phyloP scores from a whole-genome alignment of 1,139 yeast genomes.

The Sporopachydermia cereana region DNA sequence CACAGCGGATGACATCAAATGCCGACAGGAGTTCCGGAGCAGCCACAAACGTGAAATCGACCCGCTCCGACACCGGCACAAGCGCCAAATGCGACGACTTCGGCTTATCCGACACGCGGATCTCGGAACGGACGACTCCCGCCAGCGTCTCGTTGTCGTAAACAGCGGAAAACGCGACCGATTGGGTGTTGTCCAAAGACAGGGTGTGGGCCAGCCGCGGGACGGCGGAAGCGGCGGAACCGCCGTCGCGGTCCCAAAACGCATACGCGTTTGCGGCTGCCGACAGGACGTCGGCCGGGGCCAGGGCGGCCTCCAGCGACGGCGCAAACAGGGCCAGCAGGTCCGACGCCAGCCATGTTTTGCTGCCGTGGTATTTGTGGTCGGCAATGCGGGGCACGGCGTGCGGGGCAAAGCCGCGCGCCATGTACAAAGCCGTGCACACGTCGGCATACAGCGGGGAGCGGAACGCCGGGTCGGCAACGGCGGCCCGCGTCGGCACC shows the following conservation, averaged over 20 bases:
- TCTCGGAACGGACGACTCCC: constrained; percentile 73
- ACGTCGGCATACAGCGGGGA: constrained; percentile 51
- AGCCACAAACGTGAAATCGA: constrained; percentile 56
- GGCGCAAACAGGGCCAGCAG: constrained; percentile 17
- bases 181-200: constrained; percentile 49
- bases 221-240: constrained; percentile 43
- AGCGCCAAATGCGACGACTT: constrained; percentile 19
- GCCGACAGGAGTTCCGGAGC: constrained; percentile 39
- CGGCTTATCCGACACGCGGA: constrained; percentile 30
- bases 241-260: constrained; percentile 61
- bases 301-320: constrained; percentile 11
- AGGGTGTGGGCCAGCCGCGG: constrained; percentile 60
- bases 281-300: constrained; percentile 11
- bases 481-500: constrained; percentile 25
- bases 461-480: constrained; percentile 20
- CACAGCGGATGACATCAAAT: constrained; percentile 51
- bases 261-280: constrained; percentile 29
- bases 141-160: constrained; percentile 64
- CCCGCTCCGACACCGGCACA: constrained; percentile 36
- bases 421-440: constrained; percentile 56
- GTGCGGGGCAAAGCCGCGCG: constrained; percentile 16
- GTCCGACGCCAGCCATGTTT: constrained; percentile 16
- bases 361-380: constrained; percentile 20
- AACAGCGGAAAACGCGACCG: constrained; percentile 46
- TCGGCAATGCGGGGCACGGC: constrained; percentile 19